Base-by-base conservation (phyloP, 2,329 filamentous ascomycete genomes). In the Hypoxylon rubiginosum region DNA sequence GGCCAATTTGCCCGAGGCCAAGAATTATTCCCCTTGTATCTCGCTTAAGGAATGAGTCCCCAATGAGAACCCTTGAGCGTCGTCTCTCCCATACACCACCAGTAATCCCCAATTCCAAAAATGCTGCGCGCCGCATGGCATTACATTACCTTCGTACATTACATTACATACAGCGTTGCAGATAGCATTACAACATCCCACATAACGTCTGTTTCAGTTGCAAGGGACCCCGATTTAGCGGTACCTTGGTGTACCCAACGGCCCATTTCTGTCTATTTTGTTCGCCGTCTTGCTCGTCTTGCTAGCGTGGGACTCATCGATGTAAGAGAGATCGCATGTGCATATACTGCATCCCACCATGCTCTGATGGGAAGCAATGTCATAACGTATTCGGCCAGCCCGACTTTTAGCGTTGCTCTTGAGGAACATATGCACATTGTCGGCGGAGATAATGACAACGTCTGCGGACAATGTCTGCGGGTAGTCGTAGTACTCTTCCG, bases 191-290 rank as follows among this genome's bases (percentile, higher is more conserved):
- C 46, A 50, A 43, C 51, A 49, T 64, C 26, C n/a, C 51, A 48
- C 49, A 32, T 58, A 34, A 24, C 53, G 50, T 39, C n/a, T 46
- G 26, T 57, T 43, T 45, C 17, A 5, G n/a, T 46, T 62, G 57
- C 56, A 64, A 67, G 61, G 58, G 32, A 63, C 61, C 62, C 55
- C 39, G 39, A 68, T 55, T 68, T 68, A 68, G 63, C 21, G 2
- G 21, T 24, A 24, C 21, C 21, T 24, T 24, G 21, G 21, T 53
- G 32, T 51, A 49, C 24, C 32, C 56, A 63, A 64, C 55, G 63
- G 63, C 56, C 68, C 66, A 46, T 64, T 66, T 70, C 43, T 34
- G 46, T 55, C 46, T 56, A 55, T 52, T 51, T 58, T n/a, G n/a
- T 26, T 52, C 54, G 51, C 43, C 32, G 15, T 39, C 36, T 28